phyloP scores from a whole-genome alignment of 192 early-diverging fungal genomes.

The Linnemannia elongata region DNA sequence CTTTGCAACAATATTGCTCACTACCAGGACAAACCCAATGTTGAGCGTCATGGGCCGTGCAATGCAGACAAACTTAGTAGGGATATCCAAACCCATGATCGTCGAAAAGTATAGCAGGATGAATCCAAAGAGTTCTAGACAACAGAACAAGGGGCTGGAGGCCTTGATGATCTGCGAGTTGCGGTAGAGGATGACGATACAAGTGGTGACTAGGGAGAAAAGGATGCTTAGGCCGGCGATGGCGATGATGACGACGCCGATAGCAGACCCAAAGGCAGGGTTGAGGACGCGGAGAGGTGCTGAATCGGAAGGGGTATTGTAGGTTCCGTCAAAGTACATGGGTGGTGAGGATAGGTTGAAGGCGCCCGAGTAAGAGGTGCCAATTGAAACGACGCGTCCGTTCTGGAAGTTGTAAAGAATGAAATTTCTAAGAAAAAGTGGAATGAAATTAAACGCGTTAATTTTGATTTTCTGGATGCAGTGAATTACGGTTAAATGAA shows the following conservation, averaged over 20 bases:
- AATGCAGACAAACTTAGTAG: conserved; percentile 38
- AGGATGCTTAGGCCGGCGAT: conserved; percentile 47
- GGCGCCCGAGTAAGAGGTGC: conserved; percentile 47
- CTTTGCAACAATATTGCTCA: conserved; percentile 65
- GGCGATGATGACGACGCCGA: conserved; percentile 43
- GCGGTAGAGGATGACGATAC: conserved; percentile 53
- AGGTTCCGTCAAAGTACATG: conserved; percentile 56
- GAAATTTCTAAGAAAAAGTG: conserved; percentile 54
- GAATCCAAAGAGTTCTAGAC: conserved; percentile 58
- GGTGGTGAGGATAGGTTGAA: conserved; percentile 49
- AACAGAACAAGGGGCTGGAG: conserved; percentile 63
- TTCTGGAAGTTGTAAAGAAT: conserved; percentile 55
- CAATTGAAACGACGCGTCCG: conserved; percentile 42
- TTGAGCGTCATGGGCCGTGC: conserved; percentile 50
- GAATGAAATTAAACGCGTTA: background rate
- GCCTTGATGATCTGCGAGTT: conserved; percentile 57
- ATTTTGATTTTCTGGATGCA: no score
- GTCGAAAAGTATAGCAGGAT: conserved; percentile 43
- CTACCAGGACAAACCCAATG: conserved; percentile 58
- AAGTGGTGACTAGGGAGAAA: conserved; percentile 44
- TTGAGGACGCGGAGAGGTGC: conserved; percentile 44
- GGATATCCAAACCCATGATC: conserved; percentile 49
- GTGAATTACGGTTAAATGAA: no score
- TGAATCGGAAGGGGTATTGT: conserved; percentile 44
- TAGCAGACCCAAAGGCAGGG: conserved; percentile 25